Evolutionary conservation across 352 stramenopile species (phyloP).

Genomic region (Saprolegnia diclina): DNA sequence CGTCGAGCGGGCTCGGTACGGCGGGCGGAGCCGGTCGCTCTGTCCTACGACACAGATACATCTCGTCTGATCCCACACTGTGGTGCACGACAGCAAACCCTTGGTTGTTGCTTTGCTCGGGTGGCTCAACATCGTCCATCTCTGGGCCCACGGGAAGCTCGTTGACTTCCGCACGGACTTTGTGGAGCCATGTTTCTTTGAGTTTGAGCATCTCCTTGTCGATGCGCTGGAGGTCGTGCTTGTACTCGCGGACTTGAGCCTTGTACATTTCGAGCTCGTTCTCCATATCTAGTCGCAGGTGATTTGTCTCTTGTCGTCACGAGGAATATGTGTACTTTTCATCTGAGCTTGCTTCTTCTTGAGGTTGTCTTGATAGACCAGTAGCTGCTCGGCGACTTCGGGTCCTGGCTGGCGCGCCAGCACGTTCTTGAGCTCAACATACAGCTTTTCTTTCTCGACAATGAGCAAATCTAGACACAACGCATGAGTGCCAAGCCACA

Average conservation of each 20-base stretch:
- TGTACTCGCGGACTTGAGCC: constrained; percentile 82
- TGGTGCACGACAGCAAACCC: background rate
- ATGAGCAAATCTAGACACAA: constrained; percentile 50
- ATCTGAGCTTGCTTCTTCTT: constrained; percentile 80
- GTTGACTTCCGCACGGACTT: background rate
- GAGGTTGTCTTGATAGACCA: constrained; percentile 81
- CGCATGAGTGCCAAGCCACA: background rate
- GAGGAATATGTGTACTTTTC: constrained; percentile 28
- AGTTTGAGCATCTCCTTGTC: constrained; percentile 55
- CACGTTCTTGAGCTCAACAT: constrained; percentile 88
- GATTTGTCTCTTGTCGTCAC: constrained; percentile 23
- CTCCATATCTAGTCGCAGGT: constrained; percentile 62
- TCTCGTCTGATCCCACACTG: background rate
- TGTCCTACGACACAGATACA: background rate
- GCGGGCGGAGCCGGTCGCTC: constrained; percentile 14
- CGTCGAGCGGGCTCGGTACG: constrained; percentile 10
- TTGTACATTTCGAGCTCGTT: constrained; percentile 92
- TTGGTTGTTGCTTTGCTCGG: background rate
- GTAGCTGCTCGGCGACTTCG: constrained; percentile 83
- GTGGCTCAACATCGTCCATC: background rate
- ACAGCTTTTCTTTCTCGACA: constrained; percentile 88
- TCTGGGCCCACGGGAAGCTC: background rate
- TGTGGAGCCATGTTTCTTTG: constrained; percentile 56
- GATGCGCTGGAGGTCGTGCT: constrained; percentile 51
- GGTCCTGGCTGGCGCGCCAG: constrained; percentile 79